Evolutionary conservation across 148 eudicot species (phyloP).

Genomic region (Rhododendron kiyosumense): DNA sequence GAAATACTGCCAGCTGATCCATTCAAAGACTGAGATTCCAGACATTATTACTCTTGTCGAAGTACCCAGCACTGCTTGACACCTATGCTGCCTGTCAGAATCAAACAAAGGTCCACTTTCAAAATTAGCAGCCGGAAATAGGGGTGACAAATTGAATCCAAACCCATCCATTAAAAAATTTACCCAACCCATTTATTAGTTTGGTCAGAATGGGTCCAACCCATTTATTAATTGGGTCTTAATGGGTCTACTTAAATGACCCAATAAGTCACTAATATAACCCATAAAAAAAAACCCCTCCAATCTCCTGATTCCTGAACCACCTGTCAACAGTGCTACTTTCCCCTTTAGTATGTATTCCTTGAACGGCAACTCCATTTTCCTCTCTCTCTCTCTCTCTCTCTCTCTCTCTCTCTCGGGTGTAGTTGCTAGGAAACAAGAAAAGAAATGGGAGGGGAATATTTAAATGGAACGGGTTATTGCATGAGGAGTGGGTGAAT

Average conservation of each 20-base stretch:
- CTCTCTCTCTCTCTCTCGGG: neutral
- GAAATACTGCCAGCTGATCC: neutral
- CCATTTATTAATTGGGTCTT: no score
- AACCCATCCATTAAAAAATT: no score
- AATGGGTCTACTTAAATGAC: no score
- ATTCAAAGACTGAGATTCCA: neutral
- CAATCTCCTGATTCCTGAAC: slow-evolving; percentile 67
- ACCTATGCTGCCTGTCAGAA: neutral
- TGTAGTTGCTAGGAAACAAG: no score
- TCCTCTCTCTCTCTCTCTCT: neutral
- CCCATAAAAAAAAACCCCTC: no score
- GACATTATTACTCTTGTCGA: neutral
- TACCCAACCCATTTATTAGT: no score
- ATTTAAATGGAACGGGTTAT: no score
- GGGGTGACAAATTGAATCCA: no score
- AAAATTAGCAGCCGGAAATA: neutral
- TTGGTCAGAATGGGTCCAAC: no score
- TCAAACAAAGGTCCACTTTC: neutral
- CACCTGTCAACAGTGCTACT: slow-evolving; percentile 85
- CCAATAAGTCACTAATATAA: no score
- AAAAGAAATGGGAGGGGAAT: no score
- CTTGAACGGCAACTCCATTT: slow-evolving; percentile 51
- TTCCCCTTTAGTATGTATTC: slow-evolving; percentile 61
- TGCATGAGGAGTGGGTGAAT: no score
- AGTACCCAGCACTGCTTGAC: neutral